phyloP scores from a whole-genome alignment of 352 stramenopile species.

The Phytophthora cryptogea region DNA sequence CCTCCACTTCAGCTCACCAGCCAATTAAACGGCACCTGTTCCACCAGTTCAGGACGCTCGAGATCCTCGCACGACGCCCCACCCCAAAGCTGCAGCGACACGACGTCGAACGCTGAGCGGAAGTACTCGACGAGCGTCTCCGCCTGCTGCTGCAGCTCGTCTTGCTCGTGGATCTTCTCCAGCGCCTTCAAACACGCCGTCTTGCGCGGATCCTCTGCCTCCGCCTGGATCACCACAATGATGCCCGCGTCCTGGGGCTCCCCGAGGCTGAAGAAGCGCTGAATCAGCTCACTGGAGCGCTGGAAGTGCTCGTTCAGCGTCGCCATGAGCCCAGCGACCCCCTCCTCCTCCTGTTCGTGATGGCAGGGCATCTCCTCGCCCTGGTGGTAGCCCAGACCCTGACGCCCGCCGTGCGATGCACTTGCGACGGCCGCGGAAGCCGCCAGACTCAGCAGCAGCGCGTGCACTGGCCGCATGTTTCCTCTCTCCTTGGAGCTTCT shows the following conservation, averaged over 20 bases:
- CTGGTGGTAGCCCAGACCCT: slow-evolving; percentile 4
- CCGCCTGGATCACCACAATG: slow-evolving; percentile 40
- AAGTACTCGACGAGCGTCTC: slow-evolving; percentile 46
- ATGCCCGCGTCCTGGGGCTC: slow-evolving; percentile 19
- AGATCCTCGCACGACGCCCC: slow-evolving; percentile 61
- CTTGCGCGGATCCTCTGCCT: slow-evolving; percentile 21
- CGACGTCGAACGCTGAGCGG: slow-evolving; percentile 41
- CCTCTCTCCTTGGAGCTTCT: slow-evolving; percentile 12
- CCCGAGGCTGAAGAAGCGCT: slow-evolving; percentile 39
- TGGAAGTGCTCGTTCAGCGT: slow-evolving; percentile 44
- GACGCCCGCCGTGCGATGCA: slow-evolving; percentile 16
- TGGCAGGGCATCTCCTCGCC: slow-evolving; percentile 15
- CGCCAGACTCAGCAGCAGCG: slow-evolving; percentile 33
- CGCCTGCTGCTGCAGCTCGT: slow-evolving; percentile 40
- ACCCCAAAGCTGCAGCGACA: slow-evolving; percentile 49
- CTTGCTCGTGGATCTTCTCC: slow-evolving; percentile 49
- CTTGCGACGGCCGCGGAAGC: slow-evolving; percentile 22
- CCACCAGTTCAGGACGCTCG: slow-evolving; percentile 24
- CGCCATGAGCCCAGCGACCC: slow-evolving; percentile 28
- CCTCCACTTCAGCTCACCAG: slow-evolving; percentile 11
- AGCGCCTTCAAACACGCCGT: slow-evolving; percentile 11
- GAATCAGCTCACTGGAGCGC: slow-evolving; percentile 41
- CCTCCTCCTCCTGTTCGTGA: slow-evolving; percentile 13
- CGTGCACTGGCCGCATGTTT: slow-evolving; percentile 22
- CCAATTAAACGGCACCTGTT: slow-evolving; percentile 32